These are phyloP conservation scores for Salix viminalis DNA, from an alignment of 345 rosid species.

Conservation along the genomic window DNA sequence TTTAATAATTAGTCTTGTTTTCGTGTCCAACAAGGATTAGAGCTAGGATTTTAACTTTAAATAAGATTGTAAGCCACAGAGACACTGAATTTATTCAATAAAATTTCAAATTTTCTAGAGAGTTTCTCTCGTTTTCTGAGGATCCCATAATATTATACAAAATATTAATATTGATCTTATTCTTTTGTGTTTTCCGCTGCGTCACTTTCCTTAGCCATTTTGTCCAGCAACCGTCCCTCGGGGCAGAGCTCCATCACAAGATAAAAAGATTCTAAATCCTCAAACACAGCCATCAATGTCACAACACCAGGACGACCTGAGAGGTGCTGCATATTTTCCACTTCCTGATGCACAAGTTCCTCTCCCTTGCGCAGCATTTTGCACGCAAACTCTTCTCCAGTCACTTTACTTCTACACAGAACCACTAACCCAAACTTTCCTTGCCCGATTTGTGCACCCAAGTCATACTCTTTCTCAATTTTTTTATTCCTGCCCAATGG, in stretches of 20 bases:
- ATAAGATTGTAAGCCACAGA: too few species aligned
- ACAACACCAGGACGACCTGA: slow-evolving; percentile 20
- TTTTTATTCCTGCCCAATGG: slow-evolving; percentile 12
- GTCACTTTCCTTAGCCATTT: not conserved
- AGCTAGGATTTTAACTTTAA: too few species aligned
- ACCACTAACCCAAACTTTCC: slow-evolving; percentile 18
- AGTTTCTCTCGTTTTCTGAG: too few species aligned
- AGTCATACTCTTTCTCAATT: slow-evolving; percentile 7
- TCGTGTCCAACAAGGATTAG: too few species aligned
- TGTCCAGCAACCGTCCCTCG: slow-evolving; percentile 12
- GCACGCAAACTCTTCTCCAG: slow-evolving; percentile 20
- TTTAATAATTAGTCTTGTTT: too few species aligned
- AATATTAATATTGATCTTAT: too few species aligned
- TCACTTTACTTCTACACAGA: slow-evolving; percentile 10
- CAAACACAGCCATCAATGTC: slow-evolving; percentile 14
- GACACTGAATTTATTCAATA: too few species aligned
- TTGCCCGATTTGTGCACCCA: slow-evolving; percentile 7
- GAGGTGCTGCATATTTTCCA: slow-evolving; percentile 21
- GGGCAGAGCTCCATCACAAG: slow-evolving; percentile 19
- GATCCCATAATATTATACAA: too few species aligned
- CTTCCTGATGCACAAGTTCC: slow-evolving; percentile 16
- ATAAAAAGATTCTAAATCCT: slow-evolving; percentile 9
- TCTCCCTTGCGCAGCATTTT: slow-evolving; percentile 11
- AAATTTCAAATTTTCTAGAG: too few species aligned
- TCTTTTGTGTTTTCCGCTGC: too few species aligned